Conservation (phyloP, 192 early-diverging fungal genomes). For the Coemansia furcata region DNA sequence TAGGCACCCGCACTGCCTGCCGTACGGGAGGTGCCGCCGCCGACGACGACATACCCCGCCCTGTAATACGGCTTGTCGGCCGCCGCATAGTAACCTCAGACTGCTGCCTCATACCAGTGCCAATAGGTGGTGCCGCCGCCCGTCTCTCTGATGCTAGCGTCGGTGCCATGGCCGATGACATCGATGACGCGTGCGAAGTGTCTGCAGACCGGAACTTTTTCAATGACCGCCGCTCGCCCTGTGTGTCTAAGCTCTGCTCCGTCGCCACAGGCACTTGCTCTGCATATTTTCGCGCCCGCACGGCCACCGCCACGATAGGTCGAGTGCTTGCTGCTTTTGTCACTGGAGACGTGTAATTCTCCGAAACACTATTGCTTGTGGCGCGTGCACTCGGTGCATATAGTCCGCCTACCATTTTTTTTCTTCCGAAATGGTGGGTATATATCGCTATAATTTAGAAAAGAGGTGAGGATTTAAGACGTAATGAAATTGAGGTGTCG, state of each 20-base stretch:
- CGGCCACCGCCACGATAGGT: constrained; percentile 15
- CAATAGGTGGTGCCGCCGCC: constrained; percentile 8
- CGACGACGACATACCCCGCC: background rate
- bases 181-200: constrained; percentile 1
- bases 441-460: background rate
- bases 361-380: background rate
- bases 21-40: background rate
- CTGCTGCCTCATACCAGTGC: constrained; percentile 23
- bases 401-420: background rate
- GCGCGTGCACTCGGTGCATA: background rate
- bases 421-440: background rate
- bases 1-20: background rate
- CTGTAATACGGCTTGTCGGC: background rate
- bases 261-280: background rate
- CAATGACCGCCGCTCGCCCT: constrained; percentile 7
- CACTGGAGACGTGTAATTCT: background rate
- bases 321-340: background rate
- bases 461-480: background rate
- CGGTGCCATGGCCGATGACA: background rate
- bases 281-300: constrained; percentile 24
- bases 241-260: background rate
- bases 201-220: constrained; percentile 24
- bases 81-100: constrained; percentile 16
- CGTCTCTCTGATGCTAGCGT: constrained; percentile 9
- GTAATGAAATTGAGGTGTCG: background rate